phyloP scores from a whole-genome alignment of 495 filamentous ascomycete genomes.

The Usnea hakonensis region DNA sequence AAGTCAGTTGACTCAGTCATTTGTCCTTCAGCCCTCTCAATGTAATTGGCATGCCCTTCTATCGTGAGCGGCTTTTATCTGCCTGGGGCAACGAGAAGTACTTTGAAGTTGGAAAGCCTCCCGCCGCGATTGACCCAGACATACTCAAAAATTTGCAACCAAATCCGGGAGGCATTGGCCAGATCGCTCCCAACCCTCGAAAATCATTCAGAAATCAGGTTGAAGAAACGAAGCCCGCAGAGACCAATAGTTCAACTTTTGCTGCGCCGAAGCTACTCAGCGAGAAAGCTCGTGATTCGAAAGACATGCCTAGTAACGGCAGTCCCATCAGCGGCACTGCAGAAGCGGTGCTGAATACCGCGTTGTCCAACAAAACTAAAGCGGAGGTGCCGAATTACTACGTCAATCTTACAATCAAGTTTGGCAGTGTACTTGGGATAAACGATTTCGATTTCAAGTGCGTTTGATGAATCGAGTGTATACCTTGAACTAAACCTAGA shows the following conservation, averaged over 20 bases:
- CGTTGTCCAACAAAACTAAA: slow-evolving; percentile 53
- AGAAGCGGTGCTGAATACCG: slow-evolving; percentile 52
- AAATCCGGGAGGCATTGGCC: slow-evolving; percentile 52
- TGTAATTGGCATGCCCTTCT: slow-evolving; percentile 85
- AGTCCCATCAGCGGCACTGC: slow-evolving; percentile 52
- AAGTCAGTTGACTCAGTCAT: slow-evolving; percentile 10
- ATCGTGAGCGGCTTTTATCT: slow-evolving; percentile 77
- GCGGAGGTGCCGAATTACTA: slow-evolving; percentile 72
- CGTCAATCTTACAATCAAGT: not conserved
- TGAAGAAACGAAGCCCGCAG: slow-evolving; percentile 58
- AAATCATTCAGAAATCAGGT: slow-evolving; percentile 69
- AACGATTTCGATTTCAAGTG: slow-evolving; percentile 97
- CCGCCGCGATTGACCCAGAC: slow-evolving; percentile 65
- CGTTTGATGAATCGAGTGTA: slow-evolving; percentile 22
- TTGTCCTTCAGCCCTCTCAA: slow-evolving; percentile 58
- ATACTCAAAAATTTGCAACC: slow-evolving; percentile 59
- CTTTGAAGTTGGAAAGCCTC: slow-evolving; percentile 77
- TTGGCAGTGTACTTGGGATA: slow-evolving; percentile 41
- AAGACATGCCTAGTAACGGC: slow-evolving; percentile 30
- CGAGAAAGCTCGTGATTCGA: slow-evolving; percentile 54
- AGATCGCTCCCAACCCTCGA: slow-evolving; percentile 69
- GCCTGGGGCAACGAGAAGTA: slow-evolving; percentile 79
- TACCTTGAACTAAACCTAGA: not conserved
- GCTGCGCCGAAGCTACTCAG: slow-evolving; percentile 83
- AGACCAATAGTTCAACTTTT: slow-evolving; percentile 45